These are phyloP conservation scores for Naganishia liquefaciens DNA, from an alignment of 1,284 basidiomycete genomes.

Conservation along the genomic window DNA sequence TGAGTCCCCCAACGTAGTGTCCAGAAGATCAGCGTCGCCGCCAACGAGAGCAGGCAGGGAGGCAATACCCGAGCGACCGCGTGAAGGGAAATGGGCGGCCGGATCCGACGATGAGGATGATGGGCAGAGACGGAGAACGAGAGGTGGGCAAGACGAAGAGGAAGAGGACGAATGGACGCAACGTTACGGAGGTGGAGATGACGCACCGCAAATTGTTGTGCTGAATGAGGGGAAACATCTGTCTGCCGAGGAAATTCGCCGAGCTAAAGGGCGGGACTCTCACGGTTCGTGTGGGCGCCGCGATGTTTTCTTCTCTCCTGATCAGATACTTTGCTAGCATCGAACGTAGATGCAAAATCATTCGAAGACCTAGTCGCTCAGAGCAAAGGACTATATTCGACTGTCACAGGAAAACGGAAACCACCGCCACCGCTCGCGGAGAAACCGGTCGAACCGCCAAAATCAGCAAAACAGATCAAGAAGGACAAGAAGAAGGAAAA, in stretches of 20 bases:
- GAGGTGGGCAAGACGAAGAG: slow-evolving; percentile 7
- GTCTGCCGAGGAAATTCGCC: slow-evolving; percentile 24
- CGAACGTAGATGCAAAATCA: neutral
- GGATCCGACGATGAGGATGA: slow-evolving; percentile 16
- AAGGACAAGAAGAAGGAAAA: slow-evolving; percentile 35
- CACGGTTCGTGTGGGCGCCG: slow-evolving; percentile 1
- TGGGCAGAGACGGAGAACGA: neutral
- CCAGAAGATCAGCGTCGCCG: slow-evolving; percentile 20
- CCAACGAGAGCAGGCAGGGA: slow-evolving; percentile 27
- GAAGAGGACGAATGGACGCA: slow-evolving; percentile 32
- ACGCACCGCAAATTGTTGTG: slow-evolving; percentile 34
- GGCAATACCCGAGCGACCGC: slow-evolving; percentile 27
- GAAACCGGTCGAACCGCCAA: slow-evolving; percentile 18
- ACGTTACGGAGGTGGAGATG: slow-evolving; percentile 30
- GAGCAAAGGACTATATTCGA: slow-evolving; percentile 12
- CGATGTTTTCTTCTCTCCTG: neutral
- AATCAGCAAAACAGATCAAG: slow-evolving; percentile 28
- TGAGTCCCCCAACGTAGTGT: slow-evolving; percentile 15
- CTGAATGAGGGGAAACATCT: slow-evolving; percentile 34
- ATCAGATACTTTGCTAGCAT: no score
- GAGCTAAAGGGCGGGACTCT: slow-evolving; percentile 17
- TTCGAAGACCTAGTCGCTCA: slow-evolving; percentile 11
- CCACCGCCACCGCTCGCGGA: neutral
- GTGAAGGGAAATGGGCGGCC: slow-evolving; percentile 28
- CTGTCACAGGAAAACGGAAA: slow-evolving; percentile 24